Evolutionary conservation across 108 stramenopile genomes (phyloP), one percentile per base, ranked within the genome.

Genomic region (Fistulifera solaris): DNA sequence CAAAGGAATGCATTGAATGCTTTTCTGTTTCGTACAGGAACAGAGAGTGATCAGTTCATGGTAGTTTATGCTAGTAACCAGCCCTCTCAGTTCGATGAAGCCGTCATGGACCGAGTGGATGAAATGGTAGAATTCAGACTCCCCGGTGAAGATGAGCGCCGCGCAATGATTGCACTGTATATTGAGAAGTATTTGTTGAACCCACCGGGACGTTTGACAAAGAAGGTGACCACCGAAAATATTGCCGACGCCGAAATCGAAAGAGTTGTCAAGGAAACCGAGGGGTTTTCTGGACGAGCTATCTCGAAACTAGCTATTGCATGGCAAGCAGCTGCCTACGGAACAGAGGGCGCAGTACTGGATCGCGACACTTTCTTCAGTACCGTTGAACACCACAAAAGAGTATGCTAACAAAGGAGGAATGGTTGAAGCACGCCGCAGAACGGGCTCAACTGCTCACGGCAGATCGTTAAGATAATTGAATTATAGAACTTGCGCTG

Each of bases 11-110:
- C 99, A 17, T 74, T 99, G 56, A 99, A 98, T 59, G 99, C 97
- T 39, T 94, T 99, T 67, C 75, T 99, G 59, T 98, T 92, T 68
- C 90, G 96, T 23, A 89, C 89, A 8, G 89, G 88, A 65, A 89
- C 87, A 13, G 92, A 94, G 62, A 93, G 87, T 58, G 87, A 95
- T 67, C 85, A 98, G 59, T 95, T 99, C 71, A 99, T 99, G 99
- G 87, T 99, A 82, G 97, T 99, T 19, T 95, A 95, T 59, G 99
- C 99, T 6, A 93, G 93, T 62, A 99, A 99, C 73, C 94, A 96
- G 63, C 96, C 99, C 21, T 72, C 85, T 35, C 95, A 98, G 59
- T 96, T 99, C 58, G 99, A 99, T 63, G 82, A 78, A 60, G 99
- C 99, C 22, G 76, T 99, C 45, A 72, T 93, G 73, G 99, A 99